A percentile compares a stretch with the other conserved stretches of the same genome.
Evolutionary conservation across 2,329 filamentous ascomycete species (phyloP).

Genomic region (Aspergillus quadrilineatus): DNA sequence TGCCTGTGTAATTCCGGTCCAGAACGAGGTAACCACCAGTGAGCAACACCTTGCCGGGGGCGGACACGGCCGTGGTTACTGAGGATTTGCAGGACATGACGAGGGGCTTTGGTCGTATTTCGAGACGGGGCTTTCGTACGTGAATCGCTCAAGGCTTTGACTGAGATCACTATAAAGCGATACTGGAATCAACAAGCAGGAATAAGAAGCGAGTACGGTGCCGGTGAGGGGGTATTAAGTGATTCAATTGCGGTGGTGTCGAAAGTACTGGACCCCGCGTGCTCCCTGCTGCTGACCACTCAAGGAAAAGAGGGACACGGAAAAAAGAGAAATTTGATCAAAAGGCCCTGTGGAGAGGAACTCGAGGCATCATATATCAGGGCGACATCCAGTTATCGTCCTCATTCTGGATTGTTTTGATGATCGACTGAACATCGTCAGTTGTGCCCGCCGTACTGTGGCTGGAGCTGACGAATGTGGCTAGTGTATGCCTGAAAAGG

Average conservation of each 20-base stretch:
- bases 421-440: conserved; percentile 5
- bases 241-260: background rate
- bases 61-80: conserved; percentile 66
- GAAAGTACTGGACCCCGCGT: conserved; percentile 7
- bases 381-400: background rate
- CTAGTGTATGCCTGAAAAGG: conserved; percentile 5
- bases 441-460: conserved; percentile 10
- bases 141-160: background rate
- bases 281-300: background rate
- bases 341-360: background rate
- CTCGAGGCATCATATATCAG: conserved; percentile 2
- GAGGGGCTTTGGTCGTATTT: background rate
- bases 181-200: background rate
- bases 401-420: background rate
- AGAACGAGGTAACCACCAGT: conserved; percentile 94
- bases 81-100: conserved; percentile 21
- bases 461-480: conserved; percentile 12
- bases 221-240: background rate
- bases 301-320: background rate
- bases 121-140: background rate
- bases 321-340: background rate
- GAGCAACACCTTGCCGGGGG: conserved; percentile 92
- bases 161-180: background rate
- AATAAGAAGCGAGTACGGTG: conserved; percentile 2
- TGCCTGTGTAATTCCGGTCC: conserved; percentile 78